Evolutionary conservation across 1,139 yeast species (phyloP), one percentile per base, ranked within the genome.

Genomic region (Cylindricascospora bacillispora): DNA sequence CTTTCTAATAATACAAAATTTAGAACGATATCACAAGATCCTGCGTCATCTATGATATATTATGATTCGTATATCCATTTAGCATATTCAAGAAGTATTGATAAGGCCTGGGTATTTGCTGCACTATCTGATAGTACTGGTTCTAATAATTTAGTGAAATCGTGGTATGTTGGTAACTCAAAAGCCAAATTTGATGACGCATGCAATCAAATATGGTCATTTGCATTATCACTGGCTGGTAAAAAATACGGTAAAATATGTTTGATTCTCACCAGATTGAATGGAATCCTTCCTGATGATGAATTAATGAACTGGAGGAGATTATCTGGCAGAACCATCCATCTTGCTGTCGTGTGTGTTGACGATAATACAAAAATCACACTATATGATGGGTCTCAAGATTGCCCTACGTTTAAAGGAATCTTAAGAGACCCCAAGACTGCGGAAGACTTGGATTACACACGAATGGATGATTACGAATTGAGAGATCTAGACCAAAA

Each of bases 101-200:
- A 86, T 48, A 74, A 72, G 38, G 72, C 70, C 35, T 86, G 95
- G 95, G 63, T 83, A 28, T 72, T 77, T 16, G 93, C 83, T 0
- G 78, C 93, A 0, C 83, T 95, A 93, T 67, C 93, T 0, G 95
- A 86, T 47, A 89, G 89, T 30, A 65, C 68, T 45, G 95, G 95
- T 0, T 62, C 62, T 6, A 64, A 71, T 5, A 70, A 76, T 6
- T 64, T 64, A 34, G 67, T 76, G 1, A 78, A 74, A 41, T 69
- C 86, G 1, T 78, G 86, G 86, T 65, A 63, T 40, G 73, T 45
- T 51, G 69, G 46, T 24, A 54, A 31, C 25, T 42, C 70, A 41
- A 52, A 67, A 55, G 35, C 61, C 47, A 33, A 70, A 58, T 62
- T 71, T 41, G 78, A 73, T 36, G 65, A 61, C 5, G 70, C 72